Evolutionary conservation across 2,329 filamentous ascomycete species (phyloP).

Genomic region (Colletotrichum nymphaeae): DNA sequence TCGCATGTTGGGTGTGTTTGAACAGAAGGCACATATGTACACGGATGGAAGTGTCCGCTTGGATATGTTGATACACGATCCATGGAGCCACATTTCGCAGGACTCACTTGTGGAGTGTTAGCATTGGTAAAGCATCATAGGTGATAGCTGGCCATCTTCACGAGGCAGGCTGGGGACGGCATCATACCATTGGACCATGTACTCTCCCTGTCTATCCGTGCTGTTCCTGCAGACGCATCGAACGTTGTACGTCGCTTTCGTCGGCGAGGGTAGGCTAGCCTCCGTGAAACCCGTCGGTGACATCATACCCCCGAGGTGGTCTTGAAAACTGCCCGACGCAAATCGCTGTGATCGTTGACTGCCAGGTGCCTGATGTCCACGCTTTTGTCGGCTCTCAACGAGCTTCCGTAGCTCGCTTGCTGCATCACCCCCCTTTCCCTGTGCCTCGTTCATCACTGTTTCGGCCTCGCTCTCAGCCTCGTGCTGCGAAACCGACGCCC

Average conservation of each 20-base stretch:
- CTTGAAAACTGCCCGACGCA: constrained; percentile 44
- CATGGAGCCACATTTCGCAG: constrained; percentile 74
- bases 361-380: constrained; percentile 42
- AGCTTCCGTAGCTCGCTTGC: constrained; percentile 70
- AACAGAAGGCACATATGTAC: constrained; percentile 74
- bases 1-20: constrained; percentile 67
- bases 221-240: constrained; percentile 67
- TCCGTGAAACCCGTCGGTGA: constrained; percentile 66
- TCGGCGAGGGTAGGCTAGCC: constrained; percentile 58
- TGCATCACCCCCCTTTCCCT: constrained; percentile 63
- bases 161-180: neutral
- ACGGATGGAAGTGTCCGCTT: constrained; percentile 67
- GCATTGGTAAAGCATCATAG: constrained; percentile 8
- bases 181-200: constrained; percentile 73
- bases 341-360: constrained; percentile 38
- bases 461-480: constrained; percentile 69
- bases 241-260: constrained; percentile 56
- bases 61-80: constrained; percentile 70
- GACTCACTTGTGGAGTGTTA: constrained; percentile 61
- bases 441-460: constrained; percentile 63
- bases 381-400: constrained; percentile 62
- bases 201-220: constrained; percentile 58
- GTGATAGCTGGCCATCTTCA: constrained; percentile 19
- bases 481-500: constrained; percentile 43
- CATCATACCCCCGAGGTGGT: constrained; percentile 51